These are phyloP conservation scores for Angomonas deanei DNA, from an alignment of 208 protist genomes.

Conservation along the genomic window DNA sequence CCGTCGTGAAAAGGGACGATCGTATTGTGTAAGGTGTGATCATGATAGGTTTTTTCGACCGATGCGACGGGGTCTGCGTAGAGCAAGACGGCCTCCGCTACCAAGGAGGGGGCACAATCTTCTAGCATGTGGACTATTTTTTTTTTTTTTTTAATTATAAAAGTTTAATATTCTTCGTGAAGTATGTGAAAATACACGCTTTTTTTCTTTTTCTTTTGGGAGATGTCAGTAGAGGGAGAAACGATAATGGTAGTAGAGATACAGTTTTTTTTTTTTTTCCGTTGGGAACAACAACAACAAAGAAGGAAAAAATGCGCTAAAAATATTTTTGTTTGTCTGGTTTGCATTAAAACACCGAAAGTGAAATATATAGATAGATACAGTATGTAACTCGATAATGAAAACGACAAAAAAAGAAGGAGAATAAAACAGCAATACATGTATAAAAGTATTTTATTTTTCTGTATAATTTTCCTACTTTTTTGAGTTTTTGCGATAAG, in stretches of 20 bases:
- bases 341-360: no score
- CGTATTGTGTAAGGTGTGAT: no score
- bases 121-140: background rate
- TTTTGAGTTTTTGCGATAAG: background rate
- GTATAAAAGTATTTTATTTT: no score
- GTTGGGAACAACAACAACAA: no score
- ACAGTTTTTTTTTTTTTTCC: background rate
- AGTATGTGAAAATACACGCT: background rate
- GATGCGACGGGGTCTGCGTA: background rate
- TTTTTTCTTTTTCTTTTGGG: background rate
- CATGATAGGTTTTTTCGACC: background rate
- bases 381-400: no score
- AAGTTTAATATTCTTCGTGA: background rate
- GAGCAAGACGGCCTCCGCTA: background rate
- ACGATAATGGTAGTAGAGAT: background rate
- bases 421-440: no score
- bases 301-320: no score
- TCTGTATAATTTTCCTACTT: background rate
- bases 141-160: slow-evolving; percentile 1
- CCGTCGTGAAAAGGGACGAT: background rate
- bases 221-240: background rate
- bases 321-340: no score
- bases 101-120: background rate
- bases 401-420: no score
- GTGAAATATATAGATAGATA: no score